Conservation (phyloP, 1,284 basidiomycete species). For the Trametes pubescens region DNA sequence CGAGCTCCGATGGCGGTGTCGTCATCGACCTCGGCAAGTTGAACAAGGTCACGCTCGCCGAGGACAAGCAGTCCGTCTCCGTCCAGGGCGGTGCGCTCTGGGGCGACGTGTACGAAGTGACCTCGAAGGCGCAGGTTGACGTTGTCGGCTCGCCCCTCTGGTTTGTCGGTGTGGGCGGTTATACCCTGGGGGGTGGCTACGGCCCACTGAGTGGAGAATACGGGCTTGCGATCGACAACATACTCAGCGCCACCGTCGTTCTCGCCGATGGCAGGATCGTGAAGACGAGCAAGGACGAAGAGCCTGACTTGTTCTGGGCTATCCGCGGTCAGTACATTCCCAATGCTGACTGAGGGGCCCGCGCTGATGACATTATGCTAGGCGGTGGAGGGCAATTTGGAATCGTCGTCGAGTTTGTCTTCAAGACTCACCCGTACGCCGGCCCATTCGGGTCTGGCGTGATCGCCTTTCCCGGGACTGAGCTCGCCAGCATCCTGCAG, state of each 20-base stretch:
- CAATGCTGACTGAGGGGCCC: background rate
- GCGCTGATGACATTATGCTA: conserved; percentile 12
- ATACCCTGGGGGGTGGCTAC: conserved; percentile 51
- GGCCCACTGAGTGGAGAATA: conserved; percentile 46
- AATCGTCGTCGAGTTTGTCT: conserved; percentile 53
- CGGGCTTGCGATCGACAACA: conserved; percentile 51
- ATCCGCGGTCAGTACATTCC: conserved; percentile 36
- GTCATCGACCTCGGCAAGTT: conserved; percentile 50
- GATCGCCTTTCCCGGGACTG: conserved; percentile 29
- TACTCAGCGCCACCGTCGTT: conserved; percentile 47
- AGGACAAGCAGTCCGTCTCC: conserved; percentile 36
- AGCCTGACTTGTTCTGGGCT: conserved; percentile 42
- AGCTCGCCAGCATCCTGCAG: conserved; percentile 26
- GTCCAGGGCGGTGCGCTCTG: conserved; percentile 50
- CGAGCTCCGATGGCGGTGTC: conserved; percentile 45
- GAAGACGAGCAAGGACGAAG: conserved; percentile 39
- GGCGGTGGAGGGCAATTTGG: conserved; percentile 58
- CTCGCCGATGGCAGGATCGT: conserved; percentile 46
- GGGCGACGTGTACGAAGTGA: conserved; percentile 46
- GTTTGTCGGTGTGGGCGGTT: conserved; percentile 41
- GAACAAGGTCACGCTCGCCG: conserved; percentile 42
- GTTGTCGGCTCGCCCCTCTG: conserved; percentile 40
- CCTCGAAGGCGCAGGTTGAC: conserved; percentile 40
- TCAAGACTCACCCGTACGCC: conserved; percentile 42
- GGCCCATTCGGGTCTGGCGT: conserved; percentile 37